Evolutionary conservation across 1,284 basidiomycete species (phyloP).

Genomic region (Cutaneotrichosporon cyanovorans): DNA sequence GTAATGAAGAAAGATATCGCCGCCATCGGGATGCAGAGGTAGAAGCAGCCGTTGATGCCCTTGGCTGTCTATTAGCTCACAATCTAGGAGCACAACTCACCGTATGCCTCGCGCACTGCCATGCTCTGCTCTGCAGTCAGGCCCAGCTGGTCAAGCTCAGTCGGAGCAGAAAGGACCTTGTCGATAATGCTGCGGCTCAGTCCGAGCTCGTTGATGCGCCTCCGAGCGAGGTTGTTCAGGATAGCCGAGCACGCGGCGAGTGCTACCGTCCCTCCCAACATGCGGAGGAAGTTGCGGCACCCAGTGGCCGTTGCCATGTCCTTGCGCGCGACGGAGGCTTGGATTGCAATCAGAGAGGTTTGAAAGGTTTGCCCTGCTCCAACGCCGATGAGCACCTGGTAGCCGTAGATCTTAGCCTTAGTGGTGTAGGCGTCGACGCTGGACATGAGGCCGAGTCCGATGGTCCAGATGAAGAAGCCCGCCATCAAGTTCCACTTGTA

Average conservation of each 20-base stretch:
- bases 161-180: slow-evolving; percentile 23
- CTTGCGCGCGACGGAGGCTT: slow-evolving; percentile 39
- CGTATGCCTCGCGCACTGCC: slow-evolving; percentile 20
- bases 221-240: slow-evolving; percentile 27
- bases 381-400: slow-evolving; percentile 58
- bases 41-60: slow-evolving; percentile 29
- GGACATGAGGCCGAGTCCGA: slow-evolving; percentile 60
- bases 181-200: slow-evolving; percentile 1
- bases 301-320: slow-evolving; percentile 37
- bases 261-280: slow-evolving; percentile 24
- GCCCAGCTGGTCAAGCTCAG: slow-evolving; percentile 15
- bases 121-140: slow-evolving; percentile 14
- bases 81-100: slow-evolving; percentile 5
- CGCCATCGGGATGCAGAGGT: slow-evolving; percentile 25
- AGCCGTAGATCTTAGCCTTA: slow-evolving; percentile 55
- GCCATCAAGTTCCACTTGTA: slow-evolving; percentile 57
- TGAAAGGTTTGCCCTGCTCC: slow-evolving; percentile 54
- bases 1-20: slow-evolving; percentile 28
- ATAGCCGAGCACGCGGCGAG: slow-evolving; percentile 23
- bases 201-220: neutral
- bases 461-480: slow-evolving; percentile 60
- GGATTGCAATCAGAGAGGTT: slow-evolving; percentile 48
- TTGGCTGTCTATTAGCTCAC: neutral
- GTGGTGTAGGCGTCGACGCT: slow-evolving; percentile 52
- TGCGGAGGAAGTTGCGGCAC: slow-evolving; percentile 30